Conservation (phyloP, 139 green algal species). For the Closterium sp. region DNA sequence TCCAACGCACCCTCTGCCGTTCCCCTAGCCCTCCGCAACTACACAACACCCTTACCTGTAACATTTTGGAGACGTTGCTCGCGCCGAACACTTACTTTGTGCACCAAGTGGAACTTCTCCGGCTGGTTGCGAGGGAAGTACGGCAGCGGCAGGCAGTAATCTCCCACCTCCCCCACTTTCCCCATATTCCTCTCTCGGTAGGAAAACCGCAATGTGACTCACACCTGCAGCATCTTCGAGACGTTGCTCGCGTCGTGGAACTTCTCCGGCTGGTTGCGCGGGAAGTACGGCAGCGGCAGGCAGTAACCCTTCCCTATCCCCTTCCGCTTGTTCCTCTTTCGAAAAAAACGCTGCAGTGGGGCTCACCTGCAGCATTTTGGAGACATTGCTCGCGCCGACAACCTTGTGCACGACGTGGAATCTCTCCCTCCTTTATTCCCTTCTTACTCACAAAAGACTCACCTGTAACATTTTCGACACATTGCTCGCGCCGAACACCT, state of each 20-base stretch:
- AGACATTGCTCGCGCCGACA: neutral
- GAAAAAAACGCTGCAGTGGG: no score
- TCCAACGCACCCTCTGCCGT: no score
- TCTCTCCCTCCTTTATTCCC: no score
- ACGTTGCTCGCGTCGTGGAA: constrained; percentile 18
- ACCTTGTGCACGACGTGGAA: constrained; percentile 14
- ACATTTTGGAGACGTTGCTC: neutral
- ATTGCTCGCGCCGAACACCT: neutral
- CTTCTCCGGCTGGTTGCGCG: constrained; percentile 32
- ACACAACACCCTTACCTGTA: no score
- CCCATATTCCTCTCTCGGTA: no score
- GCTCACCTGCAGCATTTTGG: neutral
- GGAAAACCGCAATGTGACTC: no score
- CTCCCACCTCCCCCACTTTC: no score
- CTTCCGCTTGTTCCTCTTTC: no score
- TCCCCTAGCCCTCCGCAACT: no score
- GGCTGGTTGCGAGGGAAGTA: no score
- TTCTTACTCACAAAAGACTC: no score
- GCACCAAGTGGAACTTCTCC: neutral
- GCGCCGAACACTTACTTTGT: neutral
- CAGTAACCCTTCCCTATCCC: neutral
- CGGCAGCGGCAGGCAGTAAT: no score
- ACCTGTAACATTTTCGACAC: neutral
- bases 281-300: constrained; percentile 29
- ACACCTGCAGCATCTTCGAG: constrained; percentile 22